Base-by-base conservation (phyloP, 805 yeast genomes). In the Blastobotrys muscicola region DNA sequence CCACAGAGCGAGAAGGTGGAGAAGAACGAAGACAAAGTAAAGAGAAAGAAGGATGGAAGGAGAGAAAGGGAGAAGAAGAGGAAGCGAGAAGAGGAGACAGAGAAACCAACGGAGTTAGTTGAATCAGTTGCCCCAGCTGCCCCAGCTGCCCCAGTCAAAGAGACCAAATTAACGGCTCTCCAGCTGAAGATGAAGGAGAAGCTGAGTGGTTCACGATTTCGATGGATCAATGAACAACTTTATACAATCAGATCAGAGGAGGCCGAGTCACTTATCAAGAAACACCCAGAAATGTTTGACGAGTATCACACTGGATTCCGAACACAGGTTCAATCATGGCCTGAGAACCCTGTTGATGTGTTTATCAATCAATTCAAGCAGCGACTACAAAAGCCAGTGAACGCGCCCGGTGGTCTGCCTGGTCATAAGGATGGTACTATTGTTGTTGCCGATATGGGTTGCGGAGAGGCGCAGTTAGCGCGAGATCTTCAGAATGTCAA, bases 141-240 rank as follows among this genome's bases (percentile, higher is more conserved):
- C 29, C 29, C 36, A 16, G 15, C 8, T 38, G 4, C 5, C 15
- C n/a, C 4, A 20, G 16, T 30, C 34, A 14, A 29, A 29, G 43
- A 14, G 33, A 38, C 16, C 16, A 54, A 55, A 37, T 50, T 55
- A 16, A 55, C 59, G 10, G 55, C 59, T 3, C 44, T 55, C 50
- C 99, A 92, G 64, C 84, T 83, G 56, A 92, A 92, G 58, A 90
- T 92, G 97, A 78, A 86, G 80, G 86, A 85, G 38, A 92, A 92
- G 60, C 72, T 92, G 35, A 78, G 94, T 1, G 99, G 99, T 0
- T 86, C 97, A 1, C 70, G 98, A 53, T 92, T 92, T 67, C 74
- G 99, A 61, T 92, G 97, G 97, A 92, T 92, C 59, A 92, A 92
- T 60, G 98, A 92, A 64, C 94, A 90, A 59, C 68, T 92, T n/a